A percentile compares a stretch with the other conserved stretches of the same genome.
Evolutionary conservation across 225 moss, liverwort and hornwort species (phyloP).

Genomic region (Neckera pumila): DNA sequence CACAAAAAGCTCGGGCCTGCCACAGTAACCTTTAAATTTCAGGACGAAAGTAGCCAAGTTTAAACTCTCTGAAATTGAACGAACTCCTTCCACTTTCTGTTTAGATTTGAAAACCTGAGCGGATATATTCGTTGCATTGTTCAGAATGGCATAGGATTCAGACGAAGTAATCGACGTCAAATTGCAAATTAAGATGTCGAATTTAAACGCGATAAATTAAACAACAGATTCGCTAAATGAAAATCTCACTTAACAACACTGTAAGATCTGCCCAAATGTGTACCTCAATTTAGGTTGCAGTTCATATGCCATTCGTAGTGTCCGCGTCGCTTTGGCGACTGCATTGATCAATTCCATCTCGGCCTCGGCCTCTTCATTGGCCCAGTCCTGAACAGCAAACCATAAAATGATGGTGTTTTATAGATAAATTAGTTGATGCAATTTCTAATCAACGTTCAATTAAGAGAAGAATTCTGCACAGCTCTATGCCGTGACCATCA

Average conservation of each 20-base stretch:
- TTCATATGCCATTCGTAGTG: constrained; percentile 72
- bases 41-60: neutral
- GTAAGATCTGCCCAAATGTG: neutral
- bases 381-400: constrained; percentile 43
- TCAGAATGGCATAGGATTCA: neutral
- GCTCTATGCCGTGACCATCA: neutral
- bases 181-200: neutral
- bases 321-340: constrained; percentile 55
- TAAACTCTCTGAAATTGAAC: neutral
- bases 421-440: neutral
- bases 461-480: neutral
- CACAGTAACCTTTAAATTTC: neutral
- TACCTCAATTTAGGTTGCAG: constrained; percentile 73
- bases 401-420: neutral
- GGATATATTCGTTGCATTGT: neutral
- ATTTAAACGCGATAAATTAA: neutral
- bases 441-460: neutral
- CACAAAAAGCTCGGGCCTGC: constrained; percentile 62
- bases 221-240: neutral
- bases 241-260: neutral
- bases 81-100: neutral
- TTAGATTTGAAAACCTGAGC: neutral
- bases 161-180: neutral
- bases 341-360: constrained; percentile 52
- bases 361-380: constrained; percentile 31